Percentiles rank a stretch among this genome's conserved stretches.
Evolutionary conservation across 495 filamentous ascomycete genomes (phyloP).

Genomic region (Penicillium coprophilum): DNA sequence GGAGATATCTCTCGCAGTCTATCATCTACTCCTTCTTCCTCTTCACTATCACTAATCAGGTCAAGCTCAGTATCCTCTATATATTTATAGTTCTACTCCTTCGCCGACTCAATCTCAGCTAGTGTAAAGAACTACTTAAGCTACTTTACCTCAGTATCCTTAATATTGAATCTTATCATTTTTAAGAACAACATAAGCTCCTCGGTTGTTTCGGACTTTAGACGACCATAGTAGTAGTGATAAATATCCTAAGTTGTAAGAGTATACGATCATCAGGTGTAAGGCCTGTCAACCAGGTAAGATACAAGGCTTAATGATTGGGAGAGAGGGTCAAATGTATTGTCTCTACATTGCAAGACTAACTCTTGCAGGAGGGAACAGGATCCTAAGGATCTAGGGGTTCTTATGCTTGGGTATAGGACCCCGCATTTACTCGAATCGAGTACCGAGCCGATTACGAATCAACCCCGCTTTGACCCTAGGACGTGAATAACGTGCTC

Average conservation of each 20-base stretch:
- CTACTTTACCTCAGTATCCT: not conserved
- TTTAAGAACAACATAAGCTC: slow-evolving; percentile 3
- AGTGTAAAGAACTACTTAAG: not conserved
- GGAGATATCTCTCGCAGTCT: not conserved
- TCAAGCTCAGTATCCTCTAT: not conserved
- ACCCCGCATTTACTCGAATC: too few species aligned
- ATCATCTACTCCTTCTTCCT: not conserved
- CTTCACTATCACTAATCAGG: slow-evolving; percentile 7
- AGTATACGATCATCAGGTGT: too few species aligned
- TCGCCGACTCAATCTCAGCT: not conserved
- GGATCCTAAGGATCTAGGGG: too few species aligned
- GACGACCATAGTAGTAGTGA: not conserved
- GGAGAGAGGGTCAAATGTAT: too few species aligned
- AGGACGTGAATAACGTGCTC: too few species aligned
- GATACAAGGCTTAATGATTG: too few species aligned
- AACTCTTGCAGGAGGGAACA: too few species aligned
- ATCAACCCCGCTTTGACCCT: too few species aligned
- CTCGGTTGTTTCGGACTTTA: not conserved
- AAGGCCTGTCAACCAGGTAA: too few species aligned
- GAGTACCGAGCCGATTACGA: too few species aligned
- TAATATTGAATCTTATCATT: not conserved
- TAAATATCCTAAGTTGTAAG: slow-evolving; percentile 5
- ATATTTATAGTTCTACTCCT: not conserved
- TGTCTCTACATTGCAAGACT: too few species aligned
- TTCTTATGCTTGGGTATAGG: too few species aligned